Percentiles rank a stretch among this genome's conserved stretches.
Evolutionary conservation across 2,329 filamentous ascomycete species (phyloP).

Genomic region (Aureobasidium uvarum): DNA sequence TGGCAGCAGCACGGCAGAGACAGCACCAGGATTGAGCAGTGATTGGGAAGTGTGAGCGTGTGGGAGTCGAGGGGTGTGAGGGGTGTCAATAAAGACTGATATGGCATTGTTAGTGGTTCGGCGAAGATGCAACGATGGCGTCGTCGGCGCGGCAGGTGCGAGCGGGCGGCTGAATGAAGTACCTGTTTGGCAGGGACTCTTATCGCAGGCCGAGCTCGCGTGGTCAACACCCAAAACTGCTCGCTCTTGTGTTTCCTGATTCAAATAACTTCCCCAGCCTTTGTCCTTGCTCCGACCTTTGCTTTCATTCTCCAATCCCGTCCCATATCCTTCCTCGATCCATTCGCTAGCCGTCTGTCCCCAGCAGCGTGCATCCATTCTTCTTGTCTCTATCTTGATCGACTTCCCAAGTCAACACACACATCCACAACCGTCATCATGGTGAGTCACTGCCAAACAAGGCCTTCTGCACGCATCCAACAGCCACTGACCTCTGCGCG

Average conservation of each 20-base stretch:
- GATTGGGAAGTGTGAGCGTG: neutral
- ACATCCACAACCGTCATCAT: slow-evolving; percentile 29
- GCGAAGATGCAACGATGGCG: slow-evolving; percentile 6
- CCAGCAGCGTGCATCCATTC: slow-evolving; percentile 19
- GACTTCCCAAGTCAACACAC: slow-evolving; percentile 29
- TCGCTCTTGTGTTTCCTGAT: slow-evolving; percentile 14
- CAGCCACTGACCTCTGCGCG: slow-evolving; percentile 12
- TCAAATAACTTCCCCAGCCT: slow-evolving; percentile 26
- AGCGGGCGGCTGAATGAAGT: slow-evolving; percentile 22
- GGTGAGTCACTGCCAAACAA: slow-evolving; percentile 27
- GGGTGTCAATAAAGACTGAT: slow-evolving; percentile 9
- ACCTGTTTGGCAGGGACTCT: slow-evolving; percentile 26
- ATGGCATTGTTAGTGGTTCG: slow-evolving; percentile 22
- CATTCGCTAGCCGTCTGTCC: slow-evolving; percentile 5
- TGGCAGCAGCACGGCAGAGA: neutral
- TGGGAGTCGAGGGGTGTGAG: neutral
- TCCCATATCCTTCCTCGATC: neutral
- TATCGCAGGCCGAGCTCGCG: slow-evolving; percentile 27
- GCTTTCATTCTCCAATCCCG: slow-evolving; percentile 8
- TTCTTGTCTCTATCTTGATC: slow-evolving; percentile 17
- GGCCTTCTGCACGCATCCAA: slow-evolving; percentile 3
- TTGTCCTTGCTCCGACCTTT: slow-evolving; percentile 16
- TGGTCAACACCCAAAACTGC: slow-evolving; percentile 22
- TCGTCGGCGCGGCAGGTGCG: slow-evolving; percentile 21
- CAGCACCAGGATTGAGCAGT: neutral